A percentile compares a stretch with the other conserved stretches of the same genome.
Conservation (phyloP, 106 monocot species). For the Allium cepa region DNA sequence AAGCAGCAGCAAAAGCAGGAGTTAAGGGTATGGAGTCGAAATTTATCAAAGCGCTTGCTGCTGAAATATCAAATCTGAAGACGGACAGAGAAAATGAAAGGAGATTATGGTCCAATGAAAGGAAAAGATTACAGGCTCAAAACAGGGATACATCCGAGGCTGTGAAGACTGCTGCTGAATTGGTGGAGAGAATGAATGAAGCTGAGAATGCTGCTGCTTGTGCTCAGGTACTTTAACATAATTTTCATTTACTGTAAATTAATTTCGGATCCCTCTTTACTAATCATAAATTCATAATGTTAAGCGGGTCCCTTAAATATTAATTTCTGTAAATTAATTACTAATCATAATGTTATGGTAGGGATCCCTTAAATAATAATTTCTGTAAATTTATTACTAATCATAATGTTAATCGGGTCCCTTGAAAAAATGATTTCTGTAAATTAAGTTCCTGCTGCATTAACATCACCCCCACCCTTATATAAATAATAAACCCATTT, state of each 20-base stretch:
- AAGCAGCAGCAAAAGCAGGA: constrained; percentile 73
- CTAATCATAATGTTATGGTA: no score
- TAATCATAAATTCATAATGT: not conserved
- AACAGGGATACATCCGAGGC: constrained; percentile 92
- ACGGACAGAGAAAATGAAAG: constrained; percentile 88
- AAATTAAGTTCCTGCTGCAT: no score
- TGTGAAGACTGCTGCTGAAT: constrained; percentile 90
- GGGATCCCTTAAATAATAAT: no score
- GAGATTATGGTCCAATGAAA: constrained; percentile 80
- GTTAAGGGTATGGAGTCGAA: constrained; percentile 64
- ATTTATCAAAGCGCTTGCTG: constrained; percentile 78
- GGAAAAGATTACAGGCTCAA: constrained; percentile 69
- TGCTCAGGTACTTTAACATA: constrained; percentile 45
- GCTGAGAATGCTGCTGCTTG: constrained; percentile 62
- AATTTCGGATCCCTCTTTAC: not conserved
- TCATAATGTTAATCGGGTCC: no score
- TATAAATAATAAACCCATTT: no score
- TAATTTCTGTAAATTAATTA: not conserved
- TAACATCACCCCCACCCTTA: no score
- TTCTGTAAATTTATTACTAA: no score
- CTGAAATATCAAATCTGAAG: constrained; percentile 73
- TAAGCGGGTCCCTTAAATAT: not conserved
- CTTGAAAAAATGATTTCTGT: no score
- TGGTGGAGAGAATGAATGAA: constrained; percentile 83
- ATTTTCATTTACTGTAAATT: not conserved